phyloP scores from a whole-genome alignment of 108 stramenopile genomes.

The Schizochytrium sp. region DNA sequence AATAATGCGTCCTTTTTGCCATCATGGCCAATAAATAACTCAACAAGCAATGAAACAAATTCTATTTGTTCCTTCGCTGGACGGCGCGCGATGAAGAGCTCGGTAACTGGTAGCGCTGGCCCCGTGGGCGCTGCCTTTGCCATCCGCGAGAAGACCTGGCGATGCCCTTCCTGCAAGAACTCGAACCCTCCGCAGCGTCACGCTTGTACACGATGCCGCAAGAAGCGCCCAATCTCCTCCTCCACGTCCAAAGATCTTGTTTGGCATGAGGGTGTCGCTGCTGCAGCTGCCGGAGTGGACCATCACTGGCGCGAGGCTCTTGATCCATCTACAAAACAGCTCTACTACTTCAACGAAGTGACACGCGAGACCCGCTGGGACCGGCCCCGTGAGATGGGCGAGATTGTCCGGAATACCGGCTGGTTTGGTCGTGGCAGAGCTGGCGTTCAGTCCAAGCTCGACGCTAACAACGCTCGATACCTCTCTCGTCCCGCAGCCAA shows the following conservation, averaged over 20 bases:
- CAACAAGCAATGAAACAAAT: too few relatives aligned
- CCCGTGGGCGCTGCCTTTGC: slow-evolving; percentile 67
- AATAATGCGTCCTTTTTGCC: too few relatives aligned
- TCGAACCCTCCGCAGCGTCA: slow-evolving; percentile 58
- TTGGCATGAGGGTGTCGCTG: background rate
- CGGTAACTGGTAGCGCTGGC: slow-evolving; percentile 62
- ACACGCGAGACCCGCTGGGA: slow-evolving; percentile 72
- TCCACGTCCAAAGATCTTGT: background rate
- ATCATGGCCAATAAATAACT: too few relatives aligned
- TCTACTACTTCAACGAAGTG: slow-evolving; percentile 72
- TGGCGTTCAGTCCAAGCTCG: slow-evolving; percentile 21
- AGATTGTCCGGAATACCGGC: slow-evolving; percentile 69
- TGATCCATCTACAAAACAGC: slow-evolving; percentile 66
- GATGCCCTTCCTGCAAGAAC: slow-evolving; percentile 62
- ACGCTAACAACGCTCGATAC: slow-evolving; percentile 64
- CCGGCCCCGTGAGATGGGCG: slow-evolving; percentile 70
- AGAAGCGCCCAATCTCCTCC: slow-evolving; percentile 55
- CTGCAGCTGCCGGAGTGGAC: background rate
- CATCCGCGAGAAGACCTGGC: slow-evolving; percentile 69
- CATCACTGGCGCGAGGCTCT: slow-evolving; percentile 70
- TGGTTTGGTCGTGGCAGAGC: slow-evolving; percentile 75
- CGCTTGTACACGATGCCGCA: slow-evolving; percentile 66
- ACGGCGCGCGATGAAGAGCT: slow-evolving; percentile 3
- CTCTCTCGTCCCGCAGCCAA: slow-evolving; percentile 63
- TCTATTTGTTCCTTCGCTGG: too few relatives aligned